Conservation (phyloP, 2,329 filamentous ascomycete genomes). For the Claviceps sorghi region DNA sequence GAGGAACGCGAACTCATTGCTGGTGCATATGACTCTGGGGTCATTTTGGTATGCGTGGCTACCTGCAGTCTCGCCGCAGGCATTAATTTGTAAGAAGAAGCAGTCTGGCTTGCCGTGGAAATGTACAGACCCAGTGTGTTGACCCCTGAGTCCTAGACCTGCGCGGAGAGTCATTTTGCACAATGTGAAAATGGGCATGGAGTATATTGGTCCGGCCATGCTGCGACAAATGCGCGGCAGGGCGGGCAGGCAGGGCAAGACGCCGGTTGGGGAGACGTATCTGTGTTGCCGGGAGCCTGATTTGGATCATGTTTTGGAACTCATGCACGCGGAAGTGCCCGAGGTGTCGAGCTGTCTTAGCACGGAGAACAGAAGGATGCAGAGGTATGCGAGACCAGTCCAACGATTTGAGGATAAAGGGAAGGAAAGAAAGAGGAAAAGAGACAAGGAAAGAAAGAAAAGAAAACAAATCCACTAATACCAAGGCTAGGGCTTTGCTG, state of each 20-base stretch:
- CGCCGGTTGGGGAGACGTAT: conserved; percentile 63
- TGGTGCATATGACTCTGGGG: conserved; percentile 52
- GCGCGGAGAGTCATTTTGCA: conserved; percentile 63
- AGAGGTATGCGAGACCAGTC: conserved; percentile 30
- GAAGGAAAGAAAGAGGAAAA: neutral
- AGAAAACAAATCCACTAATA: neutral
- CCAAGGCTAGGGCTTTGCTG: conserved; percentile 42
- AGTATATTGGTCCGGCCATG: conserved; percentile 65
- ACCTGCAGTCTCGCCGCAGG: conserved; percentile 71
- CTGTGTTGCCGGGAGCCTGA: conserved; percentile 57
- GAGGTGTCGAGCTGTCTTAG: conserved; percentile 53
- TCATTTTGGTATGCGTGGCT: conserved; percentile 56
- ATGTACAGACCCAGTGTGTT: neutral
- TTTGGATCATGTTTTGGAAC: conserved; percentile 51
- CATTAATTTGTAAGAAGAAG: conserved; percentile 46
- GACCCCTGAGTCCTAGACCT: conserved; percentile 20
- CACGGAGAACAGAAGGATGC: conserved; percentile 52
- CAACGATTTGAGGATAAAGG: neutral
- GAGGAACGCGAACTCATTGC: conserved; percentile 63
- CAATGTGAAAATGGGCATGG: conserved; percentile 60
- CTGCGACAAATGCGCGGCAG: conserved; percentile 68
- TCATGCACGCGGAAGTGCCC: conserved; percentile 60
- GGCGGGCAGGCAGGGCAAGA: conserved; percentile 65
- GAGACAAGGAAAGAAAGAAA: neutral
- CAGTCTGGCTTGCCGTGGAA: too few relatives aligned